Conservation (phyloP, 179 eudicot genomes). For the Beta macrorhiza region DNA sequence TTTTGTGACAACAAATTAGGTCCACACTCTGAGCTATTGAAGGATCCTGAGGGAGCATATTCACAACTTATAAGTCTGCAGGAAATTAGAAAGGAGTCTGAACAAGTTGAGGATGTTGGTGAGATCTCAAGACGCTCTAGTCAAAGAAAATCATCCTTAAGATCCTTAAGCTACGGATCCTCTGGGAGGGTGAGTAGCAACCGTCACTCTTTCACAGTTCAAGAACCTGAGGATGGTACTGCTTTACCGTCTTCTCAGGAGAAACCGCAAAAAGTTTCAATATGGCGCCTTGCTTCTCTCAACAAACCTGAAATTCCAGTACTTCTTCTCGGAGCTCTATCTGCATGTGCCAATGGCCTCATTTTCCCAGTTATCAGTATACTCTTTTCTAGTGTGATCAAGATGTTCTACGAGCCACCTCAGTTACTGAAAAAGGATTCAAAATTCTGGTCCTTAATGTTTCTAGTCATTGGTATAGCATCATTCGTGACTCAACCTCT, state of each 20-base stretch:
- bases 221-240: slow-evolving; percentile 12
- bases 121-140: slow-evolving; percentile 7
- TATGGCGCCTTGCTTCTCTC: slow-evolving; percentile 16
- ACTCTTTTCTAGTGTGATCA: slow-evolving; percentile 19
- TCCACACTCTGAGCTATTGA: slow-evolving; percentile 20
- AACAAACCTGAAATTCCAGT: slow-evolving; percentile 28
- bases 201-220: slow-evolving; percentile 20
- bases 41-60: slow-evolving; percentile 26
- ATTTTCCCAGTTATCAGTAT: slow-evolving; percentile 23
- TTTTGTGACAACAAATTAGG: slow-evolving; percentile 11
- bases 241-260: neutral
- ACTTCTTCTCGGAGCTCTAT: slow-evolving; percentile 21
- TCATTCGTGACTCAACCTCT: slow-evolving; percentile 17
- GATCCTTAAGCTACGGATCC: slow-evolving; percentile 25
- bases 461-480: slow-evolving; percentile 22
- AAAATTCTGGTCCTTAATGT: slow-evolving; percentile 22
- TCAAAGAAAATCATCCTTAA: slow-evolving; percentile 13
- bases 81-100: slow-evolving; percentile 22
- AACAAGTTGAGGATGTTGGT: slow-evolving; percentile 1
- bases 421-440: slow-evolving; percentile 18
- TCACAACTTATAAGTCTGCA: slow-evolving; percentile 22
- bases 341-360: slow-evolving; percentile 20
- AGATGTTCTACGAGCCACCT: slow-evolving; percentile 26
- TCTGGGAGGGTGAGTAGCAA: slow-evolving; percentile 23
- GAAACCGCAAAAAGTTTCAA: slow-evolving; percentile 13